These are phyloP conservation scores for Neopestalotiopsis sp. DNA, from an alignment of 2,329 filamentous ascomycete genomes.

Conservation along the genomic window DNA sequence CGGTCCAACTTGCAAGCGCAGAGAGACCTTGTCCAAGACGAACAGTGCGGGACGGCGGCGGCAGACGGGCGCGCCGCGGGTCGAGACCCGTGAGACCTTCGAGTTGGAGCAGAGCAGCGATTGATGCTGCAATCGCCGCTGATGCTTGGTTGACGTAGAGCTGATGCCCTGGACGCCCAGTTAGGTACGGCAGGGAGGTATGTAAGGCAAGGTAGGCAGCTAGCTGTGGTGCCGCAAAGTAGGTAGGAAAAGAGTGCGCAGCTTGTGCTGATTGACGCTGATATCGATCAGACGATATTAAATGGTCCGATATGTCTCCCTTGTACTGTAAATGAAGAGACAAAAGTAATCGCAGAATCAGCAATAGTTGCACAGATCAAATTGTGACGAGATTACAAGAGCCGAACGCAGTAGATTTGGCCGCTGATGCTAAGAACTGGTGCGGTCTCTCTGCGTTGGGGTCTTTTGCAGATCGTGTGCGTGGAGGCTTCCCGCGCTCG, in stretches of 20 bases:
- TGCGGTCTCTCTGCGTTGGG: not conserved
- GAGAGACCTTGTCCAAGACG: slow-evolving; percentile 18
- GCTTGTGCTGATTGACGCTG: not conserved
- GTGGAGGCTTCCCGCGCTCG: not conserved
- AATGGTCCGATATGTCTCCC: slow-evolving; percentile 5
- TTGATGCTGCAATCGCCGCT: not conserved
- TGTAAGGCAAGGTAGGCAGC: no score
- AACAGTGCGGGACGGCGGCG: slow-evolving; percentile 15
- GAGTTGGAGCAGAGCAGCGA: not conserved
- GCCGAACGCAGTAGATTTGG: slow-evolving; percentile 17
- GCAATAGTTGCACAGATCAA: slow-evolving; percentile 15
- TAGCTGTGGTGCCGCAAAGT: not conserved
- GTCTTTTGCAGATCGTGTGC: not conserved
- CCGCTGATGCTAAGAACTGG: slow-evolving; percentile 23
- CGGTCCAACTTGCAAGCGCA: slow-evolving; percentile 30
- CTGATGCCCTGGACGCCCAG: not conserved
- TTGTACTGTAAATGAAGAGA: not conserved
- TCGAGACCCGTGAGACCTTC: slow-evolving; percentile 15
- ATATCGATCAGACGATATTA: slow-evolving; percentile 4
- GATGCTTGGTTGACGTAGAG: slow-evolving; percentile 12
- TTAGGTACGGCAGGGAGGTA: not conserved
- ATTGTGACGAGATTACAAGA: slow-evolving; percentile 8
- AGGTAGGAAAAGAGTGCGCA: not conserved
- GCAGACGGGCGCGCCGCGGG: slow-evolving; percentile 17
- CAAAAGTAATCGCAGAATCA: slow-evolving; percentile 8